Evolutionary conservation across 768 basidiomycete genomes (phyloP).

Genomic region (Macrolepiota albuminosa): DNA sequence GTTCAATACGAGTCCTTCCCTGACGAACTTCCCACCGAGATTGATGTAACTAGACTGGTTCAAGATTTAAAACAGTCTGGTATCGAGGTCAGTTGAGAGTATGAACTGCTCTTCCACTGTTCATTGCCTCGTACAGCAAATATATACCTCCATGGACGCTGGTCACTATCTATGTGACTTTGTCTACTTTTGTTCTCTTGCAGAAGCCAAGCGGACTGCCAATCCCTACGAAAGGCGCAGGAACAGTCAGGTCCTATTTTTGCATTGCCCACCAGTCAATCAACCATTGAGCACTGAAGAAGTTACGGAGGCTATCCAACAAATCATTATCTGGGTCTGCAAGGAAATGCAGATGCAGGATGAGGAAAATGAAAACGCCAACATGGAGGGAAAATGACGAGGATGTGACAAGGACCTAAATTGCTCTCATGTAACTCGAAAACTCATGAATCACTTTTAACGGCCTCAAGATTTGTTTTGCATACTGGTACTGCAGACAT

Average conservation of each 20-base stretch:
- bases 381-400: conserved; percentile 14
- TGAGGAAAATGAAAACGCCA: conserved; percentile 21
- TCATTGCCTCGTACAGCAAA: conserved; percentile 38
- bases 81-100: conserved; percentile 34
- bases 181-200: conserved; percentile 71
- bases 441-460: neutral
- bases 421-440: neutral
- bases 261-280: conserved; percentile 68
- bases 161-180: conserved; percentile 77
- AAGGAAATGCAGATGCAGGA: conserved; percentile 33
- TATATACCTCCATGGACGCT: conserved; percentile 70
- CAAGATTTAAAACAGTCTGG: conserved; percentile 48
- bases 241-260: conserved; percentile 53
- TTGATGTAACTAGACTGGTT: conserved; percentile 56
- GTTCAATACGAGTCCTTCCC: conserved; percentile 48
- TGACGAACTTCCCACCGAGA: conserved; percentile 54
- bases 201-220: conserved; percentile 53
- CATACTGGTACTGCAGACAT: too few relatives aligned
- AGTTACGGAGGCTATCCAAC: conserved; percentile 60
- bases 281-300: conserved; percentile 62
- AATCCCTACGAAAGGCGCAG: conserved; percentile 38
- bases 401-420: neutral
- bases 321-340: conserved; percentile 58
- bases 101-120: neutral
- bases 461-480: neutral